phyloP scores from a whole-genome alignment of 2,329 filamentous ascomycete species.

The Sordariomycetes sp. region DNA sequence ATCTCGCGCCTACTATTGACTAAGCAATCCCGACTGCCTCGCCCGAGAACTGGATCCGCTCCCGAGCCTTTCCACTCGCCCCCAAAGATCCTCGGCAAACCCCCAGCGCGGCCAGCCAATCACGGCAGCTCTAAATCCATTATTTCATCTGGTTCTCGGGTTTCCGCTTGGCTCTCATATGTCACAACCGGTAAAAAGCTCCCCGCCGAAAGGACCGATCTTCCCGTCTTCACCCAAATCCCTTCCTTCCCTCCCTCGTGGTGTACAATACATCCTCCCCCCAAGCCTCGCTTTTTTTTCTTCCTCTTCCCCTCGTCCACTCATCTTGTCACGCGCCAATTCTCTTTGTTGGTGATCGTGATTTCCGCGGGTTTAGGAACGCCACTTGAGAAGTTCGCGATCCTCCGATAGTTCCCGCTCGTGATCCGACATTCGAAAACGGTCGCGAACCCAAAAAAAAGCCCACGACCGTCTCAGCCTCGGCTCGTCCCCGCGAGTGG shows the following conservation, averaged over 20 bases:
- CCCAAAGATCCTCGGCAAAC: conserved; percentile 4
- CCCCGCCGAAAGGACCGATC: not conserved
- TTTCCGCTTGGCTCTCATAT: not conserved
- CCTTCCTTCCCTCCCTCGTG: not conserved
- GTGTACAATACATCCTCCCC: too few relatives aligned
- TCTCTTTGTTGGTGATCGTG: too few relatives aligned
- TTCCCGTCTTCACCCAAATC: not conserved
- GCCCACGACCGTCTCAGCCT: not conserved
- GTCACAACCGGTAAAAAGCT: not conserved
- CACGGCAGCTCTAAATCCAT: conserved; percentile 4
- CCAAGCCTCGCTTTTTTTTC: too few relatives aligned
- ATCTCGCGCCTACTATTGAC: not conserved
- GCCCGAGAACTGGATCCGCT: not conserved
- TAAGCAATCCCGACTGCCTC: not conserved
- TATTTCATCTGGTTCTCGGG: conserved; percentile 1
- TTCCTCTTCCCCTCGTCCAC: too few relatives aligned
- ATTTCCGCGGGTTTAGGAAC: too few relatives aligned
- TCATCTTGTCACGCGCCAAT: too few relatives aligned
- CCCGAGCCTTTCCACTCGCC: not conserved
- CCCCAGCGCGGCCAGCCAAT: conserved; percentile 1
- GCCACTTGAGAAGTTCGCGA: too few relatives aligned
- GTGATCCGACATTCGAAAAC: too few relatives aligned
- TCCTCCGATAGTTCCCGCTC: too few relatives aligned
- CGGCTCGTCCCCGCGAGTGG: not conserved
- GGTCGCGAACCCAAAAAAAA: too few relatives aligned